Base-by-base conservation (phyloP, 176 grass and related monocot genomes). In the Triticum timopheevii region DNA sequence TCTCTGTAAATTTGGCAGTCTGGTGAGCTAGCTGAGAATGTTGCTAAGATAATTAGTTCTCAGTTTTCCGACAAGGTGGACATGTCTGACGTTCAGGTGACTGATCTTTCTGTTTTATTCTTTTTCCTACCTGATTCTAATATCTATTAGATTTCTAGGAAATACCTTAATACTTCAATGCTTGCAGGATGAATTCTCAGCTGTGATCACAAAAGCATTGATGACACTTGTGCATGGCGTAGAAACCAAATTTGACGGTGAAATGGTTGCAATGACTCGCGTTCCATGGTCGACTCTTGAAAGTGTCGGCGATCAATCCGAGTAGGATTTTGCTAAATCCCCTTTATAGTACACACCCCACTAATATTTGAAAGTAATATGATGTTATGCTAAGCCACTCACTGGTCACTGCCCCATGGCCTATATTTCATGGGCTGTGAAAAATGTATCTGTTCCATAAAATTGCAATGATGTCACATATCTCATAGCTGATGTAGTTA, bases 191-290 rank as follows among this genome's bases (percentile, higher is more conserved):
- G 97, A 99, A 73, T 99, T 99, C 85, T 96, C 94, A 28, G 92
- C 89, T 6, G 89, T 99, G 72, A 94, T 99, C 65, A 99, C 92
- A 38, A 96, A 96, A 96, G 97, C 97, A 73, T 74, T 99, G 78
- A 91, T 99, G 86, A 96, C 97, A 79, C 88, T 99, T 83, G 97
- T 99, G 73, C 94, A 99, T 81, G 97, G 97, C 36, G 80, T 99
- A 61, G 97, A 99, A 90, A 99, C 97, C 62, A 99, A 99, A 86
- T 99, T 99, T 85, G 97, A 99, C 85, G 85, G 89, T 88, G 97
- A 99, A 91, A 99, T 99, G 97, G 78, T 90, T 85, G 86, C 92
- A 69, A 99, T 99, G 97, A 93, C 94, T 27, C 92, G 97, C 49
- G 92, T 99, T 84, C 94, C 97, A 68, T 99, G 94, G 94, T 85